Conservation (phyloP, 2,329 filamentous ascomycete species). For the Fusarium sp. region DNA sequence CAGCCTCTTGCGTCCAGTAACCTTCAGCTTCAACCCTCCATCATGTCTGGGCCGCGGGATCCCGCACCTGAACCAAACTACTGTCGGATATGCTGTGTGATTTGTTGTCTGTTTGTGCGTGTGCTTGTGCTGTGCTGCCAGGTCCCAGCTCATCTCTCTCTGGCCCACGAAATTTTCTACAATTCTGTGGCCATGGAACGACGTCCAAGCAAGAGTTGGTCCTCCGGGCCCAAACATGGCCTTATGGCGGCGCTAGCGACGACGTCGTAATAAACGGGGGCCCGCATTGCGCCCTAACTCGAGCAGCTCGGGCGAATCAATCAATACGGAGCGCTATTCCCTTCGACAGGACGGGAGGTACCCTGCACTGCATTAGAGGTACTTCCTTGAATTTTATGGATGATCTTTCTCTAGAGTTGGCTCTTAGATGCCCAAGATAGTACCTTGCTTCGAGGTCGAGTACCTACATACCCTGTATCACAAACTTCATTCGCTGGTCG, state of each 20-base stretch:
- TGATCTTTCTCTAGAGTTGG: neutral
- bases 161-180: conserved; percentile 4
- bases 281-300: conserved; percentile 32
- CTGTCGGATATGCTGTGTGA: conserved; percentile 14
- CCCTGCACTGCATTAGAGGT: conserved; percentile 16
- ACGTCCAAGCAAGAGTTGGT: conserved; percentile 16
- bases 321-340: conserved; percentile 23
- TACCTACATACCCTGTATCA: conserved; percentile 12
- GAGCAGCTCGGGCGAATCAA: conserved; percentile 29
- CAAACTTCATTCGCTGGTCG: conserved; percentile 19
- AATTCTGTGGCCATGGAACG: neutral
- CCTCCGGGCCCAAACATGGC: conserved; percentile 32
- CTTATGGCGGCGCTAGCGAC: conserved; percentile 32
- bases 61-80: conserved; percentile 17
- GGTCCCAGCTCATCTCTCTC: neutral
- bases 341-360: conserved; percentile 6
- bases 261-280: conserved; percentile 39
- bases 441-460: conserved; percentile 29
- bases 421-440: conserved; percentile 29
- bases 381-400: conserved; percentile 22
- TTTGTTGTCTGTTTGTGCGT: conserved; percentile 7
- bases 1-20: conserved; percentile 35
- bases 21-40: conserved; percentile 39
- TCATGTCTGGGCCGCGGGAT: conserved; percentile 17
- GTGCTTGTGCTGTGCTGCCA: neutral